Base-by-base conservation (phyloP, 805 yeast species). In the Metschnikowia continentalis region DNA sequence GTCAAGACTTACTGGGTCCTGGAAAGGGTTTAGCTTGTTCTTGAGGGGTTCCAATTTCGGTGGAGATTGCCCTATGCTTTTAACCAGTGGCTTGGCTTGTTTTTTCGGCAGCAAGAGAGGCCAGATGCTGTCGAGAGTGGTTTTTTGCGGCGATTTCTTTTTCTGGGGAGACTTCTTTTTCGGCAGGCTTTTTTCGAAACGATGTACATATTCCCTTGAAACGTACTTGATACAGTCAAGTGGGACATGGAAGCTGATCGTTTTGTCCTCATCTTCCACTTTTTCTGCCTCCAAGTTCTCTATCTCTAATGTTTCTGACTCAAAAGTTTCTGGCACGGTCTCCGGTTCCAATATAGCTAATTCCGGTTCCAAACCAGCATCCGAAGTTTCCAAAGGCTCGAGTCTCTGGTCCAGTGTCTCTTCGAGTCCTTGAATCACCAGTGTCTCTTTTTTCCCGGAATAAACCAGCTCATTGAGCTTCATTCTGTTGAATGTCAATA, bases 51-150 rank as follows among this genome's bases (percentile, higher is more conserved):
- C 33, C 19, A 35, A 23, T 33, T 33, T 42, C 8, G 19, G 17
- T 15, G 35, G 43, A 6, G 20, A 26, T 35, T 2, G 35, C 15
- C n/a, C 35, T n/a, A 39, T n/a, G 32, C 17, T 14, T 40, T 15
- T 7, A 6, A 10, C 7, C 46, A 10, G 15, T 22, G 8, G 46
- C 5, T 26, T 39, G 14, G 13, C 37, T 13, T 33, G 41, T 35
- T 37, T 39, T 4, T 33, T 35, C 15, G 54, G 55, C 53, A 54
- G 54, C 42, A 51, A 32, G 4, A 49, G 46, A 5, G 53, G 51
- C 58, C 57, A 55, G 14, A 59, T 37, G 32, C 38, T 46, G 42
- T 68, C 72, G 19, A 68, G 54, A 0, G 71, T 68, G 2, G 70
- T 63, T 43, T 58, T 66, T 44, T 67, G 61, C 1, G 55, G 67